Conservation (phyloP, 352 stramenopile genomes). For the Pythium apleroticum region DNA sequence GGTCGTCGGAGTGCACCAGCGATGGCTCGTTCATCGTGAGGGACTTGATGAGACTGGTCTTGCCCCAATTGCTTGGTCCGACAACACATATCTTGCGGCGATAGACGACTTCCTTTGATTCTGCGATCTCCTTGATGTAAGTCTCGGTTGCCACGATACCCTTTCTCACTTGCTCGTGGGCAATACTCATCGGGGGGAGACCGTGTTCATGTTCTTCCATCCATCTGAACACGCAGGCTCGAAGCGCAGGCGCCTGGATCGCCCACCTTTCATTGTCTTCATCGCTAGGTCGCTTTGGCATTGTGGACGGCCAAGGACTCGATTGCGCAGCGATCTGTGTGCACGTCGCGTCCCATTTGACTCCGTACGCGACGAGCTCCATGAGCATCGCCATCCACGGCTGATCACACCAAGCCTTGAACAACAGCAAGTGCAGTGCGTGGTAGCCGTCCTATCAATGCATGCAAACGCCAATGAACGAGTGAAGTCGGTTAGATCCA, state of each 20-base stretch:
- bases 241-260: not conserved
- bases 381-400: too few species aligned
- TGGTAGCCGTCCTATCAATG: not conserved
- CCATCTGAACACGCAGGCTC: not conserved
- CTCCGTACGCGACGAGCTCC: not conserved
- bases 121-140: not conserved
- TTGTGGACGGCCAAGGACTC: not conserved
- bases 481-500: too few species aligned
- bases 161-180: not conserved
- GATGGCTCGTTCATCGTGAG: slow-evolving; percentile 7
- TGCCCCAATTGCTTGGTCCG: slow-evolving; percentile 26
- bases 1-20: slow-evolving; percentile 15
- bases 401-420: not conserved
- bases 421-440: not conserved
- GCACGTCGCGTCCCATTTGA: not conserved
- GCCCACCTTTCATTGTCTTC: not conserved
- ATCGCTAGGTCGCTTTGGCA: not conserved
- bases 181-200: not conserved
- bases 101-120: not conserved
- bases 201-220: not conserved
- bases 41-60: slow-evolving; percentile 32
- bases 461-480: not conserved
- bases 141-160: not conserved
- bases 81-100: slow-evolving; percentile 28
- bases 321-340: not conserved